These are phyloP conservation scores for Phoenix dactylifera DNA, from an alignment of 176 grass and related monocot species.

Conservation along the genomic window DNA sequence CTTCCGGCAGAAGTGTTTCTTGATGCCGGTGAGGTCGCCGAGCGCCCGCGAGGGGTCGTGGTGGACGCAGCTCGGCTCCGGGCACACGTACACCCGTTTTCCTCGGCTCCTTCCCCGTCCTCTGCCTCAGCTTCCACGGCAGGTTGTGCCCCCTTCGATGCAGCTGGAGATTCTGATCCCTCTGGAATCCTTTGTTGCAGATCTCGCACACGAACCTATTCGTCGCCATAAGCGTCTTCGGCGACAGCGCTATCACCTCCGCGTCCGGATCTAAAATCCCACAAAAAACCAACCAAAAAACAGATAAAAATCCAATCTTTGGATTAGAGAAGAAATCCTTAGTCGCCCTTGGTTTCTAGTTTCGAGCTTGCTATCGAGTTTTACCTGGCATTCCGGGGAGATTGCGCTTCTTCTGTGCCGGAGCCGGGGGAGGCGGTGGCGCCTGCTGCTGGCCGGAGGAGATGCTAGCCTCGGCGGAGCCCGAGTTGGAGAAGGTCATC, in stretches of 20 bases:
- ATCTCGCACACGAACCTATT: slow-evolving; percentile 99
- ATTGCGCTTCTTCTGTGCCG: slow-evolving; percentile 82
- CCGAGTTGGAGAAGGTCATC: slow-evolving; percentile 41
- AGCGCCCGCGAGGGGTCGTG: slow-evolving; percentile 62
- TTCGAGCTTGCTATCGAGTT: not conserved
- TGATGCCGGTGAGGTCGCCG: slow-evolving; percentile 84
- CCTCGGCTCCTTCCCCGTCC: slow-evolving; percentile 61
- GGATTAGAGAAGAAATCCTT: no score
- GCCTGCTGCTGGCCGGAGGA: slow-evolving; percentile 38
- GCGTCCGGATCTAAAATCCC: slow-evolving; percentile 74
- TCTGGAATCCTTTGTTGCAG: slow-evolving; percentile 98
- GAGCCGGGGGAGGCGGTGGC: slow-evolving; percentile 17
- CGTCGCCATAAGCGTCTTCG: slow-evolving; percentile 87
- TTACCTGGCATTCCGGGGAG: slow-evolving; percentile 98
- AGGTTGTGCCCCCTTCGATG: slow-evolving; percentile 93
- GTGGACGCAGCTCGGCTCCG: slow-evolving; percentile 69
- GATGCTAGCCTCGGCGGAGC: slow-evolving; percentile 38
- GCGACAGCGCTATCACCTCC: slow-evolving; percentile 92
- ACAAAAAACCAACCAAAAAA: not conserved
- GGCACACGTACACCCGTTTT: slow-evolving; percentile 92
- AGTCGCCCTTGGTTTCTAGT: no score
- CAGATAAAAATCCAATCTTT: no score
- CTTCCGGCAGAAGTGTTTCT: slow-evolving; percentile 97
- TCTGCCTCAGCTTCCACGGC: slow-evolving; percentile 93
- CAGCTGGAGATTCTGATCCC: slow-evolving; percentile 97